Evolutionary conservation across 2,329 filamentous ascomycete species (phyloP).

Genomic region (Paracoccidioides brasiliensis): DNA sequence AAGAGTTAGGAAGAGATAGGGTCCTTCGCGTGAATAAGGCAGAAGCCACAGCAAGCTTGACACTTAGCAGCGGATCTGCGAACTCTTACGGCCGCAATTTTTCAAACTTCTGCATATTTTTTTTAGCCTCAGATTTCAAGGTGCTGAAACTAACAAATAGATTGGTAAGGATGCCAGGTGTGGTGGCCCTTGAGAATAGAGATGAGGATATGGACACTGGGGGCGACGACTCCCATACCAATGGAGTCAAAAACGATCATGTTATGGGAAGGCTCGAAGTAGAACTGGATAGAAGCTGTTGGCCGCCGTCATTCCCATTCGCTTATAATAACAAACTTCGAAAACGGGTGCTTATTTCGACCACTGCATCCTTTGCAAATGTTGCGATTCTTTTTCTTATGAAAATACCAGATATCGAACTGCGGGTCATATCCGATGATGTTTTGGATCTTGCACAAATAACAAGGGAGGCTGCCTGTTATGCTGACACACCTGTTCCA

Average conservation of each 20-base stretch:
- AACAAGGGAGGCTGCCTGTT: constrained; percentile 27
- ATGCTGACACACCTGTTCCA: constrained; percentile 28
- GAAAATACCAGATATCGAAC: constrained; percentile 26
- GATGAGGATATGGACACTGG: neutral
- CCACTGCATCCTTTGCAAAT: constrained; percentile 28
- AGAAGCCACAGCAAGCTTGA: neutral
- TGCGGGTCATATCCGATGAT: constrained; percentile 31
- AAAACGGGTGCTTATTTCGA: constrained; percentile 25
- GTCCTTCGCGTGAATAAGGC: neutral
- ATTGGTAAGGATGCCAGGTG: neutral
- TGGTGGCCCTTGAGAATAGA: neutral
- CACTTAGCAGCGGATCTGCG: neutral
- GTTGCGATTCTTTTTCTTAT: constrained; percentile 26
- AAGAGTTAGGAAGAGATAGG: neutral
- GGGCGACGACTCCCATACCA: too few relatives aligned
- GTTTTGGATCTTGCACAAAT: constrained; percentile 7
- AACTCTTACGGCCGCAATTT: neutral
- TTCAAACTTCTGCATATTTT: neutral
- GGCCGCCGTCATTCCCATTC: neutral
- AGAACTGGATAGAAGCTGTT: neutral
- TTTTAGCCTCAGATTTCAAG: neutral
- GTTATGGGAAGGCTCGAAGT: neutral
- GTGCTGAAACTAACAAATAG: neutral
- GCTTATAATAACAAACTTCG: constrained; percentile 12
- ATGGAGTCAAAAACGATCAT: neutral